phyloP scores from a whole-genome alignment of 2,329 filamentous ascomycete genomes.

The Fusarium sp. region DNA sequence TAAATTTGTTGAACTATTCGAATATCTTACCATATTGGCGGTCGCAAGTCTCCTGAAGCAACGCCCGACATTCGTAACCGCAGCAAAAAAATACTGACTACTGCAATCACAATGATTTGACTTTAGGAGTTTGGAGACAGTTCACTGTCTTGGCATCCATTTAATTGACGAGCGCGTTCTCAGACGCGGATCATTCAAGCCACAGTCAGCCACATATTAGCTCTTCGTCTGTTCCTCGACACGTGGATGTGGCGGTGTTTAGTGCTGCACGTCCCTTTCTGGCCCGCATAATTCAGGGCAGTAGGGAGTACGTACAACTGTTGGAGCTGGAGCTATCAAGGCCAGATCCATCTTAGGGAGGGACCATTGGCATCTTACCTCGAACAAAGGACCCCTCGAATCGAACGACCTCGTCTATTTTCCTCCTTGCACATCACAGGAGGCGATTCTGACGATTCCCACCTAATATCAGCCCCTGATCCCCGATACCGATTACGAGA shows the following conservation, averaged over 20 bases:
- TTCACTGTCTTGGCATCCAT: constrained; percentile 35
- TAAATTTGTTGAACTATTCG: neutral
- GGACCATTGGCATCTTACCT: constrained; percentile 40
- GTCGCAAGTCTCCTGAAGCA: constrained; percentile 21
- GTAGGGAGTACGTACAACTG: constrained; percentile 28
- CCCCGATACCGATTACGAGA: constrained; percentile 23
- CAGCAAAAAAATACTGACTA: constrained; percentile 6
- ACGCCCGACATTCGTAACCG: constrained; percentile 39
- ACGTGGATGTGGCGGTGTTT: constrained; percentile 46
- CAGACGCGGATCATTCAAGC: constrained; percentile 42
- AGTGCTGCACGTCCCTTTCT: constrained; percentile 33
- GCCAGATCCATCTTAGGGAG: constrained; percentile 47
- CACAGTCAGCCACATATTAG: constrained; percentile 38
- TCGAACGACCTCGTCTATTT: constrained; percentile 6
- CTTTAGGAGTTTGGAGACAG: constrained; percentile 20
- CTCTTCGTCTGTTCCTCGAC: neutral
- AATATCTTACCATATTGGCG: constrained; percentile 39
- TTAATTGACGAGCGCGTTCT: constrained; percentile 42
- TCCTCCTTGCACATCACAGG: constrained; percentile 1
- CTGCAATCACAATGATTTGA: constrained; percentile 6
- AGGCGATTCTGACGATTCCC: constrained; percentile 8
- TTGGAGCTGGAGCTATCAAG: constrained; percentile 40
- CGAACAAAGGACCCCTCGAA: constrained; percentile 27
- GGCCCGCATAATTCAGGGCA: constrained; percentile 30
- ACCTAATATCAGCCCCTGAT: neutral